Conservation (phyloP, 192 early-diverging fungal genomes). For the Chytriomyces sp. region DNA sequence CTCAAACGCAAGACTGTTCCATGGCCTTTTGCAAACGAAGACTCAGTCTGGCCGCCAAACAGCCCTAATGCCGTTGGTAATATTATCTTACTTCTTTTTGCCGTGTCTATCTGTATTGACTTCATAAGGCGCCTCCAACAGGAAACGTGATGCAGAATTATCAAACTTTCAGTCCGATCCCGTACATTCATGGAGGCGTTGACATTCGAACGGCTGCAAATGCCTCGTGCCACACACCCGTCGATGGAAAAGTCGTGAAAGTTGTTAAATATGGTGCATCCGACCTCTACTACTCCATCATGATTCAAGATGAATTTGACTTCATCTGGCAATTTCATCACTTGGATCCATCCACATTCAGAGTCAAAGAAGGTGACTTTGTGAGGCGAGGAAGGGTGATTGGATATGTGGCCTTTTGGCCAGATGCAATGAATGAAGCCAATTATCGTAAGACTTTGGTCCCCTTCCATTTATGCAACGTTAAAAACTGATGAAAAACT, state of each 20-base stretch:
- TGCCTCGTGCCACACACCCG: slow-evolving; percentile 17
- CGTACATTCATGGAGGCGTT: slow-evolving; percentile 20
- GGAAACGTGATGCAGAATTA: not conserved
- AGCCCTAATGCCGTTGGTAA: slow-evolving; percentile 16
- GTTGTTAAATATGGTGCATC: slow-evolving; percentile 4
- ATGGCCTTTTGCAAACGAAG: slow-evolving; percentile 28
- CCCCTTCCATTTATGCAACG: not conserved
- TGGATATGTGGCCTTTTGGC: slow-evolving; percentile 20
- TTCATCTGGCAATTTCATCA: slow-evolving; percentile 33
- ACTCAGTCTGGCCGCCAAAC: slow-evolving; percentile 6
- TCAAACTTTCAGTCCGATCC: slow-evolving; percentile 5
- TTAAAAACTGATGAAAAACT: not conserved
- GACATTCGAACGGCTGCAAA: slow-evolving; percentile 21
- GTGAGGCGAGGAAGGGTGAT: slow-evolving; percentile 1
- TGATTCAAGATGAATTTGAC: slow-evolving; percentile 28
- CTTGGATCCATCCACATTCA: slow-evolving; percentile 10
- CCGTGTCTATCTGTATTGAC: not conserved
- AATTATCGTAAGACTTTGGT: slow-evolving; percentile 10
- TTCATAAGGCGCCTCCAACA: not conserved
- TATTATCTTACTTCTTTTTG: not conserved
- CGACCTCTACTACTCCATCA: slow-evolving; percentile 19
- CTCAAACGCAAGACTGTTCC: slow-evolving; percentile 13
- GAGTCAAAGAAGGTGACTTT: slow-evolving; percentile 24
- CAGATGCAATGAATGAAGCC: slow-evolving; percentile 3
- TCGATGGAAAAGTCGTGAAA: slow-evolving; percentile 23